Evolutionary conservation across 1,139 yeast species (phyloP).

Genomic region (Kluyveromyces marxianus): DNA sequence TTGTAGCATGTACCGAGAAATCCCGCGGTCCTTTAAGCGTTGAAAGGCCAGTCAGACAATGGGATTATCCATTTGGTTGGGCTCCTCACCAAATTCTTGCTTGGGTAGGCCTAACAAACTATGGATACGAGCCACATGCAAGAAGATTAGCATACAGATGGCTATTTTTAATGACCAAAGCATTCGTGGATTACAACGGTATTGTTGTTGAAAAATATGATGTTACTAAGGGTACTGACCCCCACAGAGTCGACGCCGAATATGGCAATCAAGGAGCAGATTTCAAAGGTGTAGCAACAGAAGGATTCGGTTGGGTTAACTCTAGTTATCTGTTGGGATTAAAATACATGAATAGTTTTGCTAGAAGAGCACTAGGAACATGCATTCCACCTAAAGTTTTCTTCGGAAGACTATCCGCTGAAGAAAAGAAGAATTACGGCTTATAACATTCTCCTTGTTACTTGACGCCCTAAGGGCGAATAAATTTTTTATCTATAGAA

Average conservation of each 20-base stretch:
- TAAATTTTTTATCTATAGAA: no score
- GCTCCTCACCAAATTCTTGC: conserved; percentile 96
- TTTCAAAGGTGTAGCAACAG: conserved; percentile 89
- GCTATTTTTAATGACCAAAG: conserved; percentile 83
- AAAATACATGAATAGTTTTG: conserved; percentile 58
- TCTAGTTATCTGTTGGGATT: conserved; percentile 76
- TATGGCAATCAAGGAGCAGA: conserved; percentile 95
- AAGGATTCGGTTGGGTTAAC: conserved; percentile 97
- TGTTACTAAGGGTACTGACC: conserved; percentile 74
- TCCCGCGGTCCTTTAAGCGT: conserved; percentile 70
- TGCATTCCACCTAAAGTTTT: conserved; percentile 74
- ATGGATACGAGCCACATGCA: conserved; percentile 62
- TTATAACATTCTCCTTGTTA: conserved; percentile 15
- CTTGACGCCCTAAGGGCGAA: neutral
- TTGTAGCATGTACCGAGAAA: conserved; percentile 75
- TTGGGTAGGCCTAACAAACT: conserved; percentile 77
- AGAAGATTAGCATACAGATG: conserved; percentile 77
- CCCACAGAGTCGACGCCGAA: conserved; percentile 92
- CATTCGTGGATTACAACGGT: conserved; percentile 91
- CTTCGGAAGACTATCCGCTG: conserved; percentile 42
- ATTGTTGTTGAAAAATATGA: conserved; percentile 95
- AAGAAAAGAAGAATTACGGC: conserved; percentile 39
- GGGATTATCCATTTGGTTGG: conserved; percentile 99
- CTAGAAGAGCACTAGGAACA: conserved; percentile 72
- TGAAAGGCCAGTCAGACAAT: conserved; percentile 78